A percentile compares a stretch with the other conserved stretches of the same genome.
phyloP scores from a whole-genome alignment of 2,329 filamentous ascomycete genomes.

The Fusarium sambucinum region DNA sequence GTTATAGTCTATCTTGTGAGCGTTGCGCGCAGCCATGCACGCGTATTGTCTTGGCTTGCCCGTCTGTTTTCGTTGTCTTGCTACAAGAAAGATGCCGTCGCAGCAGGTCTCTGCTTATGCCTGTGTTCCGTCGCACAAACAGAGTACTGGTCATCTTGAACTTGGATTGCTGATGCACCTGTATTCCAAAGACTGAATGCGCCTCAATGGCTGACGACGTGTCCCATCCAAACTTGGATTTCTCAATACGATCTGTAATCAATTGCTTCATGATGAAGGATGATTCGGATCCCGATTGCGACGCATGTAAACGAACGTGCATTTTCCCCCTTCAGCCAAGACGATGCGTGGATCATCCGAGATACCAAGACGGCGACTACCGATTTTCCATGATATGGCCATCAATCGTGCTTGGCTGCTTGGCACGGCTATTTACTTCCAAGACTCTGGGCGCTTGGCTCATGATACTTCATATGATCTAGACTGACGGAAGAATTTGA shows the following conservation, averaged over 20 bases:
- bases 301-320: conserved; percentile 2
- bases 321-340: conserved; percentile 11
- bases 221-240: conserved; percentile 4
- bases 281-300: conserved; percentile 15
- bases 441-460: conserved; percentile 21
- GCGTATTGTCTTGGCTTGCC: background rate
- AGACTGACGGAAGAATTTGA: background rate
- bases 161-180: background rate
- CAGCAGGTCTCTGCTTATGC: background rate
- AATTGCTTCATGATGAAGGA: background rate
- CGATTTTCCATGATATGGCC: conserved; percentile 16
- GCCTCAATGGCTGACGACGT: conserved; percentile 33
- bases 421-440: background rate
- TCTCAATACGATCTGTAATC: background rate
- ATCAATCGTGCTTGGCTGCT: conserved; percentile 24
- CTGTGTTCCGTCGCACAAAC: conserved; percentile 18
- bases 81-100: background rate
- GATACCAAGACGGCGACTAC: conserved; percentile 34
- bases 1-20: background rate
- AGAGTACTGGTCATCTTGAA: conserved; percentile 3
- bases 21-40: background rate
- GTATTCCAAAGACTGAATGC: conserved; percentile 9
- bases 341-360: conserved; percentile 28
- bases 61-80: background rate
- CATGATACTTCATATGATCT: background rate